Evolutionary conservation across 306 rosid genomes (phyloP).

Genomic region (Fragaria ananassa): DNA sequence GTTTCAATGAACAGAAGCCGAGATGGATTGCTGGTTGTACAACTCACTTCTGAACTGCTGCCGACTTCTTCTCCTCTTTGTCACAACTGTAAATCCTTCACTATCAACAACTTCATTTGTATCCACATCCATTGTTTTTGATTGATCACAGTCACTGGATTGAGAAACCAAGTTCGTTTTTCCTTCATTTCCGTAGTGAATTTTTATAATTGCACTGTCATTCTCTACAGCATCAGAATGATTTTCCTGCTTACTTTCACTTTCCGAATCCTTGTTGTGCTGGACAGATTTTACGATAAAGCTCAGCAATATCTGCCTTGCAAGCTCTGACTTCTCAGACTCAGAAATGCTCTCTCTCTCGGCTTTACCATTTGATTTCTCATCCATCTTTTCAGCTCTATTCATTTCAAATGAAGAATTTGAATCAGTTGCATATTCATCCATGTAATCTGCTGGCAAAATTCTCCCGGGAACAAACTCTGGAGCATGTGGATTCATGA

Average conservation of each 20-base stretch:
- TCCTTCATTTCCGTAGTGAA: constrained; percentile 58
- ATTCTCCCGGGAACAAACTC: constrained; percentile 76
- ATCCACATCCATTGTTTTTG: constrained; percentile 33
- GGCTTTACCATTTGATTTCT: constrained; percentile 11
- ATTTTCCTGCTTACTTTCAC: constrained; percentile 42
- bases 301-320: constrained; percentile 86
- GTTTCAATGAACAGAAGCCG: constrained; percentile 75
- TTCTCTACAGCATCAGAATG: constrained; percentile 63
- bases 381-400: constrained; percentile 27
- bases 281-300: constrained; percentile 77
- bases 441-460: constrained; percentile 43
- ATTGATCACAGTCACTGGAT: constrained; percentile 32
- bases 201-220: constrained; percentile 75
- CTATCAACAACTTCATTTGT: constrained; percentile 41
- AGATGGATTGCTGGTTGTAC: constrained; percentile 72
- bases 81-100: constrained; percentile 76
- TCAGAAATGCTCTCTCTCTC: constrained; percentile 53
- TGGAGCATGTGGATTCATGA: constrained; percentile 94
- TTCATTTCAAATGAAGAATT: constrained; percentile 28
- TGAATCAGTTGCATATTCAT: constrained; percentile 28
- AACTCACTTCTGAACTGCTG: constrained; percentile 65
- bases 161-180: constrained; percentile 32
- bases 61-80: constrained; percentile 61
- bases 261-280: constrained; percentile 50
- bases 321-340: constrained; percentile 76